These are phyloP conservation scores for Candida labiduridarum DNA, from an alignment of 1,139 yeast species.

Conservation along the genomic window DNA sequence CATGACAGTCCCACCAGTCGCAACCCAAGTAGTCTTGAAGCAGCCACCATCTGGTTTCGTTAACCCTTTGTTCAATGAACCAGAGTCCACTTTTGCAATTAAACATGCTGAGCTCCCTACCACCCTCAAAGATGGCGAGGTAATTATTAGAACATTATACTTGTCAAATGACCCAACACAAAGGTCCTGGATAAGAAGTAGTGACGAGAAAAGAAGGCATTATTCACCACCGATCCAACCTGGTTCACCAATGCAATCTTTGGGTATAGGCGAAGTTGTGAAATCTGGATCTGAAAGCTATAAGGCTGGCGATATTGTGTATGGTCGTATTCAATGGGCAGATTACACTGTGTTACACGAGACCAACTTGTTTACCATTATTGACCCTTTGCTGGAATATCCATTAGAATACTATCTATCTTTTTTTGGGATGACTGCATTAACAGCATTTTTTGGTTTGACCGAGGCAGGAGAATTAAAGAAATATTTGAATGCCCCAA, in stretches of 20 bases:
- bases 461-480: slow-evolving; percentile 44
- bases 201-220: slow-evolving; percentile 40
- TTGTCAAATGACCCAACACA: slow-evolving; percentile 75
- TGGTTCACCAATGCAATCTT: slow-evolving; percentile 52
- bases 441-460: slow-evolving; percentile 66
- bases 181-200: slow-evolving; percentile 59
- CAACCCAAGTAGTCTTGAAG: slow-evolving; percentile 15
- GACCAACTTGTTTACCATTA: slow-evolving; percentile 21
- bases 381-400: slow-evolving; percentile 25
- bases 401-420: slow-evolving; percentile 31
- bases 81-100: slow-evolving; percentile 26
- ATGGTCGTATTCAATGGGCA: slow-evolving; percentile 31
- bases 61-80: slow-evolving; percentile 18
- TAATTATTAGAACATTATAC: slow-evolving; percentile 48
- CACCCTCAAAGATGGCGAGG: slow-evolving; percentile 41
- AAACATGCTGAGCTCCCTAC: slow-evolving; percentile 12
- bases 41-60: slow-evolving; percentile 20
- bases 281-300: slow-evolving; percentile 42
- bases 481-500: slow-evolving; percentile 14
- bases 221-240: slow-evolving; percentile 51
- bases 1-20: slow-evolving; percentile 13
- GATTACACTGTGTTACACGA: slow-evolving; percentile 29
- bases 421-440: slow-evolving; percentile 53
- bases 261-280: slow-evolving; percentile 51
- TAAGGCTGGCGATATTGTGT: slow-evolving; percentile 45